Conservation (phyloP, 768 basidiomycete genomes). For the Chalciporus chontae region DNA sequence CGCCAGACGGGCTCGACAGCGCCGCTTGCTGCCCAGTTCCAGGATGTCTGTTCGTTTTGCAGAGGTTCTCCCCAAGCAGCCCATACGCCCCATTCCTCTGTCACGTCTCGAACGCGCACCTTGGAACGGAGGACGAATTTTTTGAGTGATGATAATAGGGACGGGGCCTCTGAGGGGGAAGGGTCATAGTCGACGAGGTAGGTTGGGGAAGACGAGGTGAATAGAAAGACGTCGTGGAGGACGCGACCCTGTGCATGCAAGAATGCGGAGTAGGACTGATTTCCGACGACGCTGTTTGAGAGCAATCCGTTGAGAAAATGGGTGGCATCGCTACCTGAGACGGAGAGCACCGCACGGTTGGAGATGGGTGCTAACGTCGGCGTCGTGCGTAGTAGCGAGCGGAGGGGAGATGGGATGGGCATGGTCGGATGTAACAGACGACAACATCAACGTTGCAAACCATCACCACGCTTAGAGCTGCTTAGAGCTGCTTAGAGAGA, state of each 20-base stretch:
- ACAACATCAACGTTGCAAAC: neutral
- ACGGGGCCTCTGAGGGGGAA: conserved; percentile 52
- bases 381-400: conserved; percentile 42
- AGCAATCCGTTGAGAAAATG: conserved; percentile 82
- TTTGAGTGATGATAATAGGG: conserved; percentile 71
- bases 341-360: conserved; percentile 64
- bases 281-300: conserved; percentile 46
- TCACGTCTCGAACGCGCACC: conserved; percentile 77
- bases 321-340: conserved; percentile 77
- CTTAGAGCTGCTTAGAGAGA: conserved; percentile 22
- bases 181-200: conserved; percentile 75
- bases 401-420: conserved; percentile 38
- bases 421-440: conserved; percentile 10
- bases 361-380: conserved; percentile 61
- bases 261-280: conserved; percentile 66
- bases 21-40: conserved; percentile 65
- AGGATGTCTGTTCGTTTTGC: conserved; percentile 40
- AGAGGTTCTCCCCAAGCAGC: conserved; percentile 65
- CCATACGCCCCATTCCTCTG: conserved; percentile 79
- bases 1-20: conserved; percentile 77
- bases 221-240: conserved; percentile 85
- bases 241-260: conserved; percentile 88
- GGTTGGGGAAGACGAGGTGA: conserved; percentile 52
- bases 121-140: conserved; percentile 86
- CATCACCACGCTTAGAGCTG: no score